phyloP scores from a whole-genome alignment of 176 grass and related monocot genomes.

The Sorghum bicolor region DNA sequence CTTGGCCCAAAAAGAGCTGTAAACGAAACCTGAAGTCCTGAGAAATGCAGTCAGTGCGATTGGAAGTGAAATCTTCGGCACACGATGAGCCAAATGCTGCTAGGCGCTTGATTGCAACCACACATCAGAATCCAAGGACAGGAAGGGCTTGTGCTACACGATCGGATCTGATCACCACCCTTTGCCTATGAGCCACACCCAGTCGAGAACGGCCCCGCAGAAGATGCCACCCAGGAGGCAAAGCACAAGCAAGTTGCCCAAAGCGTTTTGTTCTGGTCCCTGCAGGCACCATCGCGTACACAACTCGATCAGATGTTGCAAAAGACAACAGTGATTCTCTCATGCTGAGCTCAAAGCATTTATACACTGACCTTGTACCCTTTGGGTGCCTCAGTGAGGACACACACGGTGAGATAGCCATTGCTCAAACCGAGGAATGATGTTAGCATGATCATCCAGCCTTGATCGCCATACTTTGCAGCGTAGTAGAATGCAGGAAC shows the following conservation, averaged over 20 bases:
- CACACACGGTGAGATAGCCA: constrained; percentile 65
- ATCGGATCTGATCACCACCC: constrained; percentile 48
- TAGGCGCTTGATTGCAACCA: neutral
- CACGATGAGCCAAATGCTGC: neutral
- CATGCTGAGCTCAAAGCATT: neutral
- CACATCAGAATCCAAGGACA: neutral
- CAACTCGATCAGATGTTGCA: neutral
- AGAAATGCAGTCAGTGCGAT: neutral
- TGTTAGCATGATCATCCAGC: constrained; percentile 66
- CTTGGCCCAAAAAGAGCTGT: neutral
- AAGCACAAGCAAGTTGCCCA: constrained; percentile 64
- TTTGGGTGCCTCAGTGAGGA: constrained; percentile 60
- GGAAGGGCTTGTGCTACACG: neutral
- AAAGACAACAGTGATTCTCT: neutral
- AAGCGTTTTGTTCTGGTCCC: constrained; percentile 74
- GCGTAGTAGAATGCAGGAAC: constrained; percentile 77
- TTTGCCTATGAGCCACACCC: constrained; percentile 78
- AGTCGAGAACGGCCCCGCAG: constrained; percentile 46
- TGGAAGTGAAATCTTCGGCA: neutral
- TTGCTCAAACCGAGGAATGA: constrained; percentile 59
- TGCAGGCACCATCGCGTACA: constrained; percentile 26
- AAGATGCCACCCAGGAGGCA: constrained; percentile 55
- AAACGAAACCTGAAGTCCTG: neutral
- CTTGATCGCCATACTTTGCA: constrained; percentile 59
- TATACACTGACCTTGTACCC: constrained; percentile 54